Base-by-base conservation (phyloP, 495 filamentous ascomycete genomes). In the Geopyxis carbonaria region DNA sequence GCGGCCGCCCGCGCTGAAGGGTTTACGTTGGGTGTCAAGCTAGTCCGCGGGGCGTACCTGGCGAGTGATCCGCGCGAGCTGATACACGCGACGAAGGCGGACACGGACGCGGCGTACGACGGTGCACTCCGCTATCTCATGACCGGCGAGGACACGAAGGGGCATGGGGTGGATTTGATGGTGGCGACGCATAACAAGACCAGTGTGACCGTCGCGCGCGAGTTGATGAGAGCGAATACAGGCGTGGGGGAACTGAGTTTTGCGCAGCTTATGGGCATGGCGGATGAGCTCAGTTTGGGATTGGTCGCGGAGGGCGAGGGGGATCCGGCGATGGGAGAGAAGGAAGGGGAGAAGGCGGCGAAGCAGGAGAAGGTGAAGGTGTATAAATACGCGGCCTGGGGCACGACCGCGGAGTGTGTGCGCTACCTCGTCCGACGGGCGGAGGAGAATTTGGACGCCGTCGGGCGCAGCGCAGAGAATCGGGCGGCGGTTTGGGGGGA, bases 251-350 rank as follows among this genome's bases (percentile, higher is more conserved):
- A 50, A 6, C 64, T 93, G 11, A 73, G 73, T 20, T 93, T 85
- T 59, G 87, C 80, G 4, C 89, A 97, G 59, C 69, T 97, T 5
- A 79, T 87, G 66, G 89, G 89, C 15, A 94, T 94, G 89, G 89
- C 89, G 11, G 89, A 97, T 45, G 89, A 97, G 51, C 74, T 97
- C 15, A 82, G 76, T 59, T 80, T 80, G 45, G 77, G 81, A 50
- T 61, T 94, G 11, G 69, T 93, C 18, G 57, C 73, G 44, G 68
- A 67, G 3, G 60, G 66, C 43, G 39, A 35, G 27, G 49, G 18
- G 34, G n/a, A n/a, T n/a, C n/a, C n/a, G n/a, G n/a, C n/a, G n/a
- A n/a, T n/a, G n/a, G n/a, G n/a, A n/a, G n/a, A n/a, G n/a, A n/a
- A n/a, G n/a, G n/a, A n/a, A n/a, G n/a, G n/a, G n/a, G n/a, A n/a